Evolutionary conservation across 2,329 filamentous ascomycete species (phyloP), one percentile per base, ranked within the genome.

Genomic region (Falciphora oryzae): DNA sequence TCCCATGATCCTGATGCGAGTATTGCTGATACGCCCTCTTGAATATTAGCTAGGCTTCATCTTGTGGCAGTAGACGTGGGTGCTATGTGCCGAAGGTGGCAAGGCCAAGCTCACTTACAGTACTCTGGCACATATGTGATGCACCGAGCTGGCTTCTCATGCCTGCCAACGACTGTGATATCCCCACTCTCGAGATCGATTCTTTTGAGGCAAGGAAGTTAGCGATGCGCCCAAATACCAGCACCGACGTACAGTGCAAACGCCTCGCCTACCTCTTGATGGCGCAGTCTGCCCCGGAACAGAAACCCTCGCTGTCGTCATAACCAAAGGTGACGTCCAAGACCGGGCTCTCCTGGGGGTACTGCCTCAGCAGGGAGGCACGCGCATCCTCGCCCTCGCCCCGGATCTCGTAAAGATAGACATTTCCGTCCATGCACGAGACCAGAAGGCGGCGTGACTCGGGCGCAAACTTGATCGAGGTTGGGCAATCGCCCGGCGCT

Each of bases 1-100:
- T 99, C 94, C 95, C 95, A 99, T 7, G 93, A 96, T 63, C 91
- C 91, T 64, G 93, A 97, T 69, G 98, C 83, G 65, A 99, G 84
- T 67, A 97, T 81, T 61, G 85, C 85, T 88, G 68, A 64, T 50
- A 53, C n/a, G 22, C 44, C 44, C 44, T 11, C 22, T 44, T 8
- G 7, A 7, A n/a, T n/a, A 53, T 53, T 53, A 53, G 44, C 44
- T 1, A n/a, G 44, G 22, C 44, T 22, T 22, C 22, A 53, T 8
- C 18, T 5, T 53, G 59, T 61, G 44, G 25, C 38, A 38, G 25
- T 38, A 8, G 18, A 11, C 1, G 18, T 53, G 44, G 5, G 18
- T 1, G 38, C 10, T 29, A 18, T 11, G 44, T 8, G 31, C 25
- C 3, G n/a, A 25, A 4, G 27, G 27, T 59, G 38, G 56, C 18